Percentiles rank a stretch among this genome's conserved stretches.
Conservation (phyloP, 2,329 filamentous ascomycete genomes). For the Dendryphion nanum region DNA sequence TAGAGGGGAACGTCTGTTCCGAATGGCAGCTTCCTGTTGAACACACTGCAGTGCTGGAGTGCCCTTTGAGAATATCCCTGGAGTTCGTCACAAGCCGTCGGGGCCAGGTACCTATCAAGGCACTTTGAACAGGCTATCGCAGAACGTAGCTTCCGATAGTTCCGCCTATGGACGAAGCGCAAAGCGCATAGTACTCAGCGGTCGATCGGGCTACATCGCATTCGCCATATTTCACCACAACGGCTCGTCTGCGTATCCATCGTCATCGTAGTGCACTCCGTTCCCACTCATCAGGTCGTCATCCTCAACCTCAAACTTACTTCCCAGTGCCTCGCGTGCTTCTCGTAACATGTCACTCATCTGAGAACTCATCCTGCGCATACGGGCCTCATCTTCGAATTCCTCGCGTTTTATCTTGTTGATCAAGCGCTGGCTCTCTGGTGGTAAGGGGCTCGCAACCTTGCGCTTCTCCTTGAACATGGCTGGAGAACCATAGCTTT, state of each 20-base stretch:
- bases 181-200: too few relatives aligned
- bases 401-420: slow-evolving; percentile 72
- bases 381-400: slow-evolving; percentile 72
- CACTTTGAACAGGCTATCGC: too few relatives aligned
- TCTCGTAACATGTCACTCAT: slow-evolving; percentile 85
- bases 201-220: slow-evolving; percentile 1
- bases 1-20: too few relatives aligned
- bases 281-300: too few relatives aligned
- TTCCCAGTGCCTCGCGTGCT: slow-evolving; percentile 77
- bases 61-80: too few relatives aligned
- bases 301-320: slow-evolving; percentile 42
- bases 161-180: too few relatives aligned
- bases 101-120: too few relatives aligned
- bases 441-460: slow-evolving; percentile 41
- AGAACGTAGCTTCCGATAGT: too few relatives aligned
- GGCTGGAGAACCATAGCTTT: slow-evolving; percentile 32
- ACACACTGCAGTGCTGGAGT: too few relatives aligned
- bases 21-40: too few relatives aligned
- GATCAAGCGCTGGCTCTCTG: slow-evolving; percentile 71
- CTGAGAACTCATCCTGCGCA: slow-evolving; percentile 75
- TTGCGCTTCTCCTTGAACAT: slow-evolving; percentile 19
- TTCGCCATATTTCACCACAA: slow-evolving; percentile 10
- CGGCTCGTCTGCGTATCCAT: slow-evolving; percentile 22
- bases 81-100: too few relatives aligned
- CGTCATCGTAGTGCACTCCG: slow-evolving; percentile 28